Conservation (phyloP, 768 basidiomycete species). For the Lactarius quietus region DNA sequence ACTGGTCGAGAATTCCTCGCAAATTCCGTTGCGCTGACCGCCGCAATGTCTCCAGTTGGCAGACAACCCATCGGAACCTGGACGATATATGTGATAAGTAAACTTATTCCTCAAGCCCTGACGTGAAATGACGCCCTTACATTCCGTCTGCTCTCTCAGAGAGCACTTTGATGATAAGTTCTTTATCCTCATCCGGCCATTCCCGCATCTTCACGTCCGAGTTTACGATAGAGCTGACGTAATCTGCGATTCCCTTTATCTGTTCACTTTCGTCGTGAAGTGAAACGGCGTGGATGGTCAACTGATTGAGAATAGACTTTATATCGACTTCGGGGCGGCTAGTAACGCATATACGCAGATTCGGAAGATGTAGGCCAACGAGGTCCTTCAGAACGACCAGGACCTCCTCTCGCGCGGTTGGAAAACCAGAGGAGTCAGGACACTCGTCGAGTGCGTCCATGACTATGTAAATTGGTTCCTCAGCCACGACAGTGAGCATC, state of each 20-base stretch:
- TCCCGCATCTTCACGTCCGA: conserved; percentile 1
- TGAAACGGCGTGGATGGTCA: not conserved
- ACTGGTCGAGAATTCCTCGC: not conserved
- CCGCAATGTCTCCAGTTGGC: conserved; percentile 3
- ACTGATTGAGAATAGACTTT: not conserved
- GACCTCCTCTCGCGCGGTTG: not conserved
- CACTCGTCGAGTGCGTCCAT: no score
- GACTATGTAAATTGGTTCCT: not conserved
- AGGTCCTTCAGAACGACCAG: not conserved
- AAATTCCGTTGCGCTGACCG: not conserved
- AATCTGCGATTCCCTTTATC: not conserved
- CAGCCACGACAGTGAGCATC: not conserved
- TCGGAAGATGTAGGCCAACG: not conserved
- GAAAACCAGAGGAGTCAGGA: no score
- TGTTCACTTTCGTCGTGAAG: not conserved
- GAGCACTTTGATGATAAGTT: not conserved
- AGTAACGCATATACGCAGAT: not conserved
- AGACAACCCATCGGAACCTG: conserved; percentile 1
- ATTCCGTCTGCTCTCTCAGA: not conserved
- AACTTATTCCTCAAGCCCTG: not conserved
- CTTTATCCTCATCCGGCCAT: not conserved
- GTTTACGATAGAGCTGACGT: not conserved
- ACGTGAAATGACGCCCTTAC: not conserved
- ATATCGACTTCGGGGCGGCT: conserved; percentile 1
- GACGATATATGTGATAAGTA: not conserved